Percentiles rank a stretch among this genome's conserved stretches.
Evolutionary conservation across 352 stramenopile genomes (phyloP).

Genomic region (Globisporangium viniferum): DNA sequence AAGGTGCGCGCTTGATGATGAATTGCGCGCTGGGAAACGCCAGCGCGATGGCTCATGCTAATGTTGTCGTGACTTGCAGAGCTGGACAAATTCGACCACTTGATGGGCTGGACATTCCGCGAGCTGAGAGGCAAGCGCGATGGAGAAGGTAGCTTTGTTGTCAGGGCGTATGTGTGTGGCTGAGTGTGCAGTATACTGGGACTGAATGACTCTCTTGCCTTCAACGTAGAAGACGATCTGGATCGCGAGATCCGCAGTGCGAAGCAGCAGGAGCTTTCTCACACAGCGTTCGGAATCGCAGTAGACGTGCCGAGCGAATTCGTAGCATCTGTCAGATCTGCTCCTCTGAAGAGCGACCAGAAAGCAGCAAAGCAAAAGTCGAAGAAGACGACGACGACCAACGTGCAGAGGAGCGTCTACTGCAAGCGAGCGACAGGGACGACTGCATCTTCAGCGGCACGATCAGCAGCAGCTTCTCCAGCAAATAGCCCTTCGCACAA

Average conservation of each 20-base stretch:
- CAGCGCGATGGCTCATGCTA: background rate
- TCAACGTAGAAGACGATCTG: slow-evolving; percentile 11
- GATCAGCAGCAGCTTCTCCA: background rate
- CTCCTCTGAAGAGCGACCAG: background rate
- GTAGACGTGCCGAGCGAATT: slow-evolving; percentile 44
- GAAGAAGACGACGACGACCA: slow-evolving; percentile 12
- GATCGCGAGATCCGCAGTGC: slow-evolving; percentile 10
- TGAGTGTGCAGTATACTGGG: background rate
- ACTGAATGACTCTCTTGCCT: background rate
- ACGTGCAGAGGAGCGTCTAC: slow-evolving; percentile 21
- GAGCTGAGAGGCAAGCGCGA: slow-evolving; percentile 19
- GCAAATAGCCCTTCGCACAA: background rate
- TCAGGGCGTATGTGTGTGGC: background rate
- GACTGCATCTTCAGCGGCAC: slow-evolving; percentile 14
- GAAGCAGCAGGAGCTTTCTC: slow-evolving; percentile 23
- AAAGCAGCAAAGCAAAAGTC: slow-evolving; percentile 17
- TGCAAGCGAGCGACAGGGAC: slow-evolving; percentile 27
- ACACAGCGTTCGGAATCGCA: slow-evolving; percentile 32
- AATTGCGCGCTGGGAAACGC: no score
- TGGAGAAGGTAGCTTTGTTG: slow-evolving; percentile 14
- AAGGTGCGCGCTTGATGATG: slow-evolving; percentile 16
- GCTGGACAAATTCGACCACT: slow-evolving; percentile 48
- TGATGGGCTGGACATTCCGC: slow-evolving; percentile 62
- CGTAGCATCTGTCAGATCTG: slow-evolving; percentile 25
- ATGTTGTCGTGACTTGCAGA: slow-evolving; percentile 24